These are phyloP conservation scores for Amphirosellinia nigrospora DNA, from an alignment of 495 filamentous ascomycete genomes.

Conservation along the genomic window DNA sequence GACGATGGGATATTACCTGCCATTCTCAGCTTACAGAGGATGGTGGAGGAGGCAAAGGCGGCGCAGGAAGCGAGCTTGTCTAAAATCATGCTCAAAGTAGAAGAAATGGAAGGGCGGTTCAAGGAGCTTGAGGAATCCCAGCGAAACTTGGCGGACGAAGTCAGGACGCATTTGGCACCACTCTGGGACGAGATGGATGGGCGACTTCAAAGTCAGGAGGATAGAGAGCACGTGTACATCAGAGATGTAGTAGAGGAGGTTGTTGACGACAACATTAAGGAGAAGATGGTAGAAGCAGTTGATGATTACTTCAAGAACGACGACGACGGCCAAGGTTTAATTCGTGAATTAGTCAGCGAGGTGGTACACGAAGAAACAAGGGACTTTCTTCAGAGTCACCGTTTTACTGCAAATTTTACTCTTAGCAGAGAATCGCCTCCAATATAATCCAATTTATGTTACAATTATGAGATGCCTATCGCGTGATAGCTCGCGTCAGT, in stretches of 20 bases:
- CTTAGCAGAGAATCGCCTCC: neutral
- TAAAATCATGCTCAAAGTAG: constrained; percentile 1
- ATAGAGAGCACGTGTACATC: neutral
- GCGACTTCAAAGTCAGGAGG: constrained; percentile 13
- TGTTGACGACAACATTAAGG: constrained; percentile 13
- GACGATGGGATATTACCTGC: neutral
- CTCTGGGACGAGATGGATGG: constrained; percentile 10
- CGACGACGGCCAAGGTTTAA: neutral
- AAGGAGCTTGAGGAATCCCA: constrained; percentile 13
- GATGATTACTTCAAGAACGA: constrained; percentile 6
- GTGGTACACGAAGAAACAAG: constrained; percentile 12
- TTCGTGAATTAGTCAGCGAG: constrained; percentile 7
- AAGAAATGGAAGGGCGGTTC: constrained; percentile 17
- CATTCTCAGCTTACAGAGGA: constrained; percentile 4
- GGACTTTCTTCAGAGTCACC: neutral
- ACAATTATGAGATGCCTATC: neutral
- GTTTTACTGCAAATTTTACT: constrained; percentile 4
- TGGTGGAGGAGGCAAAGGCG: neutral
- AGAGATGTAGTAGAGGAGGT: constrained; percentile 14
- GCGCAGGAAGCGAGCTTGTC: neutral
- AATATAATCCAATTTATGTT: neutral
- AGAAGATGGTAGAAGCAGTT: constrained; percentile 13
- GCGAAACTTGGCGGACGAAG: constrained; percentile 16
- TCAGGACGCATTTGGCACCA: constrained; percentile 10
- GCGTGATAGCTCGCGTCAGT: neutral